A percentile compares a stretch with the other conserved stretches of the same genome.
Conservation (phyloP, 2,329 filamentous ascomycete genomes). For the Neonectria ditissima region DNA sequence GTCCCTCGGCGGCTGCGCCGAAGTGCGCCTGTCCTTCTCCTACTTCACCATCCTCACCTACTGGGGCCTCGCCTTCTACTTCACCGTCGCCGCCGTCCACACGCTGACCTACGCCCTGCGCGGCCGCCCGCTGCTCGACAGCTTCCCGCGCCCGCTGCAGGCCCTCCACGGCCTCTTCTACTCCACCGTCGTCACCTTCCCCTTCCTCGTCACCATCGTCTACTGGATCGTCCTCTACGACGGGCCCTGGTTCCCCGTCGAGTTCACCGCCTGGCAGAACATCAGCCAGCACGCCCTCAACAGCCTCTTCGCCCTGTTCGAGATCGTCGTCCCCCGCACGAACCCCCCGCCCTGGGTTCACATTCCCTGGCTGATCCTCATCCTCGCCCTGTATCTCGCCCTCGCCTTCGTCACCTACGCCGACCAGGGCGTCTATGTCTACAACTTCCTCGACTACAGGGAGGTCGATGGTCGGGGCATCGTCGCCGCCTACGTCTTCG, state of each 20-base stretch:
- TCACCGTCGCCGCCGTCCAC: constrained; percentile 74
- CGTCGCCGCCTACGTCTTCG: constrained; percentile 74
- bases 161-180: constrained; percentile 74
- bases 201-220: constrained; percentile 77
- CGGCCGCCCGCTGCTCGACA: constrained; percentile 66
- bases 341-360: constrained; percentile 71
- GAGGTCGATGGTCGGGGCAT: constrained; percentile 58
- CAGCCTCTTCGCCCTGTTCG: constrained; percentile 78
- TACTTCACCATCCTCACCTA: constrained; percentile 87
- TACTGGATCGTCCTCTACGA: constrained; percentile 75
- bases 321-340: constrained; percentile 77
- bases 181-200: constrained; percentile 71
- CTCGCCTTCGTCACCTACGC: constrained; percentile 80
- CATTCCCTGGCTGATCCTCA: constrained; percentile 73
- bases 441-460: constrained; percentile 79
- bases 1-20: constrained; percentile 55
- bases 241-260: constrained; percentile 61
- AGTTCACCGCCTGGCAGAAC: constrained; percentile 72
- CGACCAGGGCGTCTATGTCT: constrained; percentile 80
- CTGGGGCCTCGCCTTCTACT: constrained; percentile 87
- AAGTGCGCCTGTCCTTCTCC: constrained; percentile 72
- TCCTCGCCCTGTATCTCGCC: constrained; percentile 78
- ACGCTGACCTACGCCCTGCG: constrained; percentile 73
- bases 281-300: constrained; percentile 83
- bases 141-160: constrained; percentile 71